phyloP scores from a whole-genome alignment of 495 filamentous ascomycete genomes.

The Filosporella fistucella region DNA sequence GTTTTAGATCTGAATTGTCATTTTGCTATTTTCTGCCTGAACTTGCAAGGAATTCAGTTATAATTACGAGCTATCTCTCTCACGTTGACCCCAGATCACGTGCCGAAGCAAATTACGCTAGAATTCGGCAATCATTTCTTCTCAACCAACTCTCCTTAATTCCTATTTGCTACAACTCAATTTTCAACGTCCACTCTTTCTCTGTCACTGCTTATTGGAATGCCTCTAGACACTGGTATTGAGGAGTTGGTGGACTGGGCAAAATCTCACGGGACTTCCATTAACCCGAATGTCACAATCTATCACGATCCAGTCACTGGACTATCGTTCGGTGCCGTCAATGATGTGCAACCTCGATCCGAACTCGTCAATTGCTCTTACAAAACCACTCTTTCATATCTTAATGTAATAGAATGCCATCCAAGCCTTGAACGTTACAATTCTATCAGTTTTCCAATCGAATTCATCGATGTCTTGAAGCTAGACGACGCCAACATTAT shows the following conservation, averaged over 20 bases:
- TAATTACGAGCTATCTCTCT: no score
- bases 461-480: slow-evolving; percentile 12
- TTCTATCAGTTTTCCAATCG: slow-evolving; percentile 11
- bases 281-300: slow-evolving; percentile 15
- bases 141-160: no score
- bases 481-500: slow-evolving; percentile 18
- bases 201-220: no score
- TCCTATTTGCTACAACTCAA: no score
- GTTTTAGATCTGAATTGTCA: no score
- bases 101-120: no score
- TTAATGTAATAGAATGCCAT: slow-evolving; percentile 10
- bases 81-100: no score
- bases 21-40: no score
- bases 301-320: slow-evolving; percentile 13
- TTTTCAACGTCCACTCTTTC: no score
- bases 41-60: no score
- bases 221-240: no score
- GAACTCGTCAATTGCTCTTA: slow-evolving; percentile 15
- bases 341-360: slow-evolving; percentile 2
- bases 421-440: not conserved
- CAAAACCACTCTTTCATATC: slow-evolving; percentile 17
- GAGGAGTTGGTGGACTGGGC: slow-evolving; percentile 17
- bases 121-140: no score
- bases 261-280: not conserved
- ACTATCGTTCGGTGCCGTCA: slow-evolving; percentile 12